phyloP scores from a whole-genome alignment of 148 eudicot genomes.

The Rhododendron ferrugineum region DNA sequence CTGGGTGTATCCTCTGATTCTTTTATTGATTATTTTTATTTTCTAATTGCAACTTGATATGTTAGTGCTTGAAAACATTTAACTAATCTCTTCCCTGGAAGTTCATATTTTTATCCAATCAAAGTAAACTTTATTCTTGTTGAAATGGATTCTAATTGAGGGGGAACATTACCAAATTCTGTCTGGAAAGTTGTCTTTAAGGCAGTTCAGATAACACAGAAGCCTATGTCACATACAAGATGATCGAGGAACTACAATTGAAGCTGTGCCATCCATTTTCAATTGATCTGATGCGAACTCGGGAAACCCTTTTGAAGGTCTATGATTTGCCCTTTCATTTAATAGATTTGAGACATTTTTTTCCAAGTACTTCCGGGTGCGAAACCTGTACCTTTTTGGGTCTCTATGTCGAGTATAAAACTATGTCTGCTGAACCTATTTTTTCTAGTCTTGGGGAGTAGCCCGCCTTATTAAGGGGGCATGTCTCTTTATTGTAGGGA shows the following conservation, averaged over 20 bases:
- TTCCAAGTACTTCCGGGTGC: background rate
- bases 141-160: background rate
- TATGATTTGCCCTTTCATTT: background rate
- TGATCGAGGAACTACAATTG: constrained; percentile 58
- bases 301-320: constrained; percentile 79
- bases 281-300: constrained; percentile 69
- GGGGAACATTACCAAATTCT: background rate
- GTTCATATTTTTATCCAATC: background rate
- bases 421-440: background rate
- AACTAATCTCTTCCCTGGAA: background rate
- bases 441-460: constrained; percentile 2
- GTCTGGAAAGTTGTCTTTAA: constrained; percentile 34
- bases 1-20: constrained; percentile 65
- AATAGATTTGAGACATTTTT: background rate
- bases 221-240: constrained; percentile 50
- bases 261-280: constrained; percentile 68
- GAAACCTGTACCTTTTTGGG: background rate
- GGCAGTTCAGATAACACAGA: constrained; percentile 52
- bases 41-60: background rate
- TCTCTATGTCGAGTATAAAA: background rate
- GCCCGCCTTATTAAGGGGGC: background rate
- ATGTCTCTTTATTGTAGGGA: background rate
- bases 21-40: background rate
- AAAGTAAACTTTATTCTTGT: background rate
- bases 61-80: background rate